Conservation (phyloP, 1,139 yeast species). For the Pichia kudriavzevii region DNA sequence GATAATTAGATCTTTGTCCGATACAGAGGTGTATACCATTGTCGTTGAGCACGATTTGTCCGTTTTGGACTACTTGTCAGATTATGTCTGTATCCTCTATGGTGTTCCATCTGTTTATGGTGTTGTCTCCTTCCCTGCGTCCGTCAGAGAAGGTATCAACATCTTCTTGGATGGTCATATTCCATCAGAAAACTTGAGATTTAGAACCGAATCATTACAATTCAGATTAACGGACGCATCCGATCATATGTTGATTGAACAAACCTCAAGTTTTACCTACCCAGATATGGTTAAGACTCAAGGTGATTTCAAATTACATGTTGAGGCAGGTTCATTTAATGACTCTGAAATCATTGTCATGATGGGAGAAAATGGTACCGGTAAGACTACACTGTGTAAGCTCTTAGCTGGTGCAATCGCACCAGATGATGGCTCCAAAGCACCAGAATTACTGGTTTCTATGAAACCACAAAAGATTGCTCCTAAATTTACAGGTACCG, state of each 20-base stretch:
- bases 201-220: slow-evolving; percentile 91
- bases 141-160: slow-evolving; percentile 98
- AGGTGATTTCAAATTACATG: slow-evolving; percentile 85
- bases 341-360: slow-evolving; percentile 95
- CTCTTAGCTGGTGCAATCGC: slow-evolving; percentile 86
- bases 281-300: slow-evolving; percentile 84
- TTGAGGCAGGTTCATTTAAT: slow-evolving; percentile 84
- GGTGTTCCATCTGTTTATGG: slow-evolving; percentile 99
- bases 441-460: slow-evolving; percentile 85
- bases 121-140: slow-evolving; percentile 91
- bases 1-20: slow-evolving; percentile 77
- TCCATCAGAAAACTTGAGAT: slow-evolving; percentile 93
- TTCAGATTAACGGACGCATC: slow-evolving; percentile 91
- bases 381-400: slow-evolving; percentile 95
- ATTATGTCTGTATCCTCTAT: slow-evolving; percentile 89
- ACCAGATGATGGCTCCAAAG: slow-evolving; percentile 67
- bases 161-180: slow-evolving; percentile 97
- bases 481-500: slow-evolving; percentile 97
- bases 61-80: slow-evolving; percentile 91
- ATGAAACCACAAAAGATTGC: slow-evolving; percentile 99
- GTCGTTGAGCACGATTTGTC: slow-evolving; percentile 98
- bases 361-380: slow-evolving; percentile 99
- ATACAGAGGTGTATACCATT: slow-evolving; percentile 73
- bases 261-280: slow-evolving; percentile 67
- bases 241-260: slow-evolving; percentile 70